A percentile compares a stretch with the other conserved stretches of the same genome.
phyloP scores from a whole-genome alignment of 257 asterid species.

The Cruciata laevipes region DNA sequence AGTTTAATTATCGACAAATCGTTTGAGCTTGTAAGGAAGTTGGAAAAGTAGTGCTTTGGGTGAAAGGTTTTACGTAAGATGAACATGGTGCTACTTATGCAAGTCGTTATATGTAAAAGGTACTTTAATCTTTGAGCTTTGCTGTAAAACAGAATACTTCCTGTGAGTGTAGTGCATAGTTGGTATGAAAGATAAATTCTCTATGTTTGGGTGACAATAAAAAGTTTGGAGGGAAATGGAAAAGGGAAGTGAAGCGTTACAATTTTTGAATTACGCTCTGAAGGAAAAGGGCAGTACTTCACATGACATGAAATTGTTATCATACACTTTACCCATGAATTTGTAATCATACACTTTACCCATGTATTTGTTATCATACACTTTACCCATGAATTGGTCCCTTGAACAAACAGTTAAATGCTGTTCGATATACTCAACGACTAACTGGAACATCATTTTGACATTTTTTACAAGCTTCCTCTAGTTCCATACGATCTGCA shows the following conservation, averaged over 20 bases:
- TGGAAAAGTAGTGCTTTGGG: not conserved
- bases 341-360: not conserved
- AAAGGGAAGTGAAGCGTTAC: too few relatives aligned
- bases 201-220: not conserved
- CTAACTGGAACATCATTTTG: not conserved
- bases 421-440: not conserved
- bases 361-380: not conserved
- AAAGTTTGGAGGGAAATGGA: not conserved
- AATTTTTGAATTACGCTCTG: too few relatives aligned
- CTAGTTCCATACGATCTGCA: too few relatives aligned
- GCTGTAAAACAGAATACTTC: not conserved
- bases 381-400: not conserved
- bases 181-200: not conserved
- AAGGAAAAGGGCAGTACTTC: not conserved
- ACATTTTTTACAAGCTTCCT: too few relatives aligned
- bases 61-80: not conserved
- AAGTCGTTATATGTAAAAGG: not conserved
- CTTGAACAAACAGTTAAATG: not conserved
- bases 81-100: not conserved
- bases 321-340: not conserved
- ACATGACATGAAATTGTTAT: not conserved
- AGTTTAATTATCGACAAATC: not conserved
- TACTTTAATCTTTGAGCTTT: not conserved
- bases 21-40: not conserved
- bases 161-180: not conserved